A percentile compares a stretch with the other conserved stretches of the same genome.
These are phyloP conservation scores for Salvia splendens DNA, from an alignment of 257 asterid species.

Conservation along the genomic window DNA sequence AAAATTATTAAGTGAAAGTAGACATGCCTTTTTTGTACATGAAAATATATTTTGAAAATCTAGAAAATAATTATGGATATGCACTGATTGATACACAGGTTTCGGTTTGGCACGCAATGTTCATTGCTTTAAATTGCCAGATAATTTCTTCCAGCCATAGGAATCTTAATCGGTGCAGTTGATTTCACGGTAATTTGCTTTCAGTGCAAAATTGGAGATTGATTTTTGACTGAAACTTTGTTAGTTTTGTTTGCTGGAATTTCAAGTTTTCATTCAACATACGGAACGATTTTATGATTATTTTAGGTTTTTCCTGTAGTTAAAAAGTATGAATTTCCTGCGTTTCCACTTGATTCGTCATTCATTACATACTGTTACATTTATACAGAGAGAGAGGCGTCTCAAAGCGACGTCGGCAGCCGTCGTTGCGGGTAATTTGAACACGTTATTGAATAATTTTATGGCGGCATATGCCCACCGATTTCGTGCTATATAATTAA, in stretches of 20 bases:
- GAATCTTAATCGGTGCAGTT: constrained; percentile 24
- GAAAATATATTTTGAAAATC: constrained; percentile 15
- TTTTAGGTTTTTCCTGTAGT: constrained; percentile 11
- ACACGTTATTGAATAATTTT: constrained; percentile 37
- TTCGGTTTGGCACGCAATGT: constrained; percentile 1
- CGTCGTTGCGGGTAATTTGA: constrained; percentile 18
- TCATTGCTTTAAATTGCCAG: background rate
- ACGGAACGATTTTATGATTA: constrained; percentile 24
- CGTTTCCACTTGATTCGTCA: too few species aligned
- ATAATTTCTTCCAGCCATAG: background rate
- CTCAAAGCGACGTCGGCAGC: constrained; percentile 38
- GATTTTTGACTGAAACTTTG: constrained; percentile 14
- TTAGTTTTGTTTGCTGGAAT: constrained; percentile 5
- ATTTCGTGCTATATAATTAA: background rate
- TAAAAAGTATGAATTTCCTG: too few species aligned
- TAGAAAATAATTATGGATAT: background rate
- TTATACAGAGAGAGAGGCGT: constrained; percentile 3
- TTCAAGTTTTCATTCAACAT: constrained; percentile 31
- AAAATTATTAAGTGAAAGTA: too few species aligned
- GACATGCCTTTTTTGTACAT: constrained; percentile 2
- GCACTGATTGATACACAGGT: background rate
- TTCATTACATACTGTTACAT: too few species aligned
- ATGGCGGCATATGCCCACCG: constrained; percentile 6
- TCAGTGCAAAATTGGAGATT: constrained; percentile 2
- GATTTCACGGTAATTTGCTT: constrained; percentile 23